Conservation (phyloP, 495 filamentous ascomycete species). For the Hyaloscypha finlandica region DNA sequence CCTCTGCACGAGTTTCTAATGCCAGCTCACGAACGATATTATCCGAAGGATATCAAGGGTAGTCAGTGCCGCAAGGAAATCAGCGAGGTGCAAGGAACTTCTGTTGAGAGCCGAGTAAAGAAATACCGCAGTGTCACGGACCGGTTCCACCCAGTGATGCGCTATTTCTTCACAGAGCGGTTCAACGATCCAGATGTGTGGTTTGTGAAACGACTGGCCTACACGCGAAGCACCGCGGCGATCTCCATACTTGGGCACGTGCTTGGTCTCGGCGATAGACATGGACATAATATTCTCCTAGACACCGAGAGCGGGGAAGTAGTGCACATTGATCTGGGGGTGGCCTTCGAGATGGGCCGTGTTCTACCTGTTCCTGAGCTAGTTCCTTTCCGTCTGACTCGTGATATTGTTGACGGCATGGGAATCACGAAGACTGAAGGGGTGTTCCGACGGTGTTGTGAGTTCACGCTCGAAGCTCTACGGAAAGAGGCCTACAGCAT, state of each 20-base stretch:
- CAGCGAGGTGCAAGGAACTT: conserved; percentile 63
- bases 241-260: conserved; percentile 95
- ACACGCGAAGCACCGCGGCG: conserved; percentile 88
- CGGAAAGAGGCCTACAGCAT: conserved; percentile 92
- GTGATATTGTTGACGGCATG: conserved; percentile 96
- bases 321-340: conserved; percentile 94
- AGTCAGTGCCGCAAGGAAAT: conserved; percentile 77
- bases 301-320: conserved; percentile 90
- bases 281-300: conserved; percentile 94
- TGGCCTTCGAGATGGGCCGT: conserved; percentile 94
- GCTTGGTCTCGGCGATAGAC: conserved; percentile 91
- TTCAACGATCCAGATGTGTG: conserved; percentile 95
- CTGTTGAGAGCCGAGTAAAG: conserved; percentile 68
- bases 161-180: conserved; percentile 94
- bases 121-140: conserved; percentile 74
- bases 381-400: conserved; percentile 92
- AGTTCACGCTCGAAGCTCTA: conserved; percentile 92
- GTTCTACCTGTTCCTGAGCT: conserved; percentile 91
- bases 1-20: conserved; percentile 87
- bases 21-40: conserved; percentile 85
- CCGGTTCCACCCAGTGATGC: conserved; percentile 89
- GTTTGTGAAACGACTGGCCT: conserved; percentile 84
- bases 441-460: conserved; percentile 93
- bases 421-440: conserved; percentile 94
- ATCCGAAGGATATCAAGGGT: conserved; percentile 80